These are phyloP conservation scores for Chiua sp. DNA, from an alignment of 1,284 basidiomycete species.

Conservation along the genomic window DNA sequence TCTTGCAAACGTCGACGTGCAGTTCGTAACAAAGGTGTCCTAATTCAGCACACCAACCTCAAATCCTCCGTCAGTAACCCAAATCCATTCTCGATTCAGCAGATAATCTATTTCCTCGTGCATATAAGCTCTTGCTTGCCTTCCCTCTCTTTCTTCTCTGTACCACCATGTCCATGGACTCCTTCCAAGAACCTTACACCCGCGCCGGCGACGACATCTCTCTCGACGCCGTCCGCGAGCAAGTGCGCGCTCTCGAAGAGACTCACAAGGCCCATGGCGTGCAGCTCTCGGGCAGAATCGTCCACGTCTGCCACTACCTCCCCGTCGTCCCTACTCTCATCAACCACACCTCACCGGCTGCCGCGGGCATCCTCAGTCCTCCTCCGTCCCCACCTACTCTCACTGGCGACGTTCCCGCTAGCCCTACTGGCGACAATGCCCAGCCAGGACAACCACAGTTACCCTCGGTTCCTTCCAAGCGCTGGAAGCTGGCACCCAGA, in stretches of 20 bases:
- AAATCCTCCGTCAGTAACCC: slow-evolving; percentile 28
- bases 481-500: slow-evolving; percentile 82
- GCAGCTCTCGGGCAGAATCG: slow-evolving; percentile 81
- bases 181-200: slow-evolving; percentile 49
- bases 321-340: slow-evolving; percentile 68
- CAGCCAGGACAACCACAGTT: slow-evolving; percentile 14
- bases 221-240: slow-evolving; percentile 61
- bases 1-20: background rate
- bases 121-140: slow-evolving; percentile 24
- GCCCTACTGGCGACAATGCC: slow-evolving; percentile 22
- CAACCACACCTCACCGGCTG: slow-evolving; percentile 49
- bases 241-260: slow-evolving; percentile 69
- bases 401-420: slow-evolving; percentile 48
- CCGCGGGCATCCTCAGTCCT: slow-evolving; percentile 63
- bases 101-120: slow-evolving; percentile 32
- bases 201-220: slow-evolving; percentile 44
- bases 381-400: slow-evolving; percentile 68
- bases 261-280: slow-evolving; percentile 72
- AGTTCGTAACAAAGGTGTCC: slow-evolving; percentile 18
- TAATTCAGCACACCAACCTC: slow-evolving; percentile 29
- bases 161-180: slow-evolving; percentile 44
- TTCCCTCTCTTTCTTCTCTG: background rate
- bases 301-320: slow-evolving; percentile 88
- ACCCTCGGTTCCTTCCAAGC: slow-evolving; percentile 20
- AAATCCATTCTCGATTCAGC: slow-evolving; percentile 30